Conservation (phyloP, 2,329 filamentous ascomycete genomes). For the Trichoderma gracile region DNA sequence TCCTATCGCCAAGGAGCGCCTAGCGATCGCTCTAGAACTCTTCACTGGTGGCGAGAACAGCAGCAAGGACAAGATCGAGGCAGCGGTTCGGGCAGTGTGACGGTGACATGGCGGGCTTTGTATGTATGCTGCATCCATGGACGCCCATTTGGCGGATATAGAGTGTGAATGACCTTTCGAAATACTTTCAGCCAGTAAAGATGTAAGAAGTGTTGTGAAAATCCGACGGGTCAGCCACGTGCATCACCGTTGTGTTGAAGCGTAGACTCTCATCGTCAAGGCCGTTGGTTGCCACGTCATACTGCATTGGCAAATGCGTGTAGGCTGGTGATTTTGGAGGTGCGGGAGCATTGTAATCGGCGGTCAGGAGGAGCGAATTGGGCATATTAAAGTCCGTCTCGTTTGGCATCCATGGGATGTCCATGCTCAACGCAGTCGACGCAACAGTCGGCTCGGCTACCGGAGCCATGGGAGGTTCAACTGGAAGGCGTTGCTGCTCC, state of each 20-base stretch:
- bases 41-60: constrained; percentile 44
- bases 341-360: neutral
- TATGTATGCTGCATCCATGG: neutral
- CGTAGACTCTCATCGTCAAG: neutral
- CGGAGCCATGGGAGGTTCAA: neutral
- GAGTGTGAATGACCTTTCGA: neutral
- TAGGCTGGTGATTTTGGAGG: constrained; percentile 1
- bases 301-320: constrained; percentile 7
- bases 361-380: neutral
- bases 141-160: neutral
- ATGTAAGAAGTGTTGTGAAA: constrained; percentile 7
- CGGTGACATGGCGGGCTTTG: neutral
- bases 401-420: constrained; percentile 14
- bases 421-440: neutral
- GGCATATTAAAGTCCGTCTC: constrained; percentile 6
- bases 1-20: constrained; percentile 39
- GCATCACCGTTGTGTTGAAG: constrained; percentile 6
- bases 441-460: neutral
- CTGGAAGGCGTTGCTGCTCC: neutral
- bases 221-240: constrained; percentile 8
- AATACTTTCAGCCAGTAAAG: constrained; percentile 1
- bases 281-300: neutral
- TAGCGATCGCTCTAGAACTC: constrained; percentile 44
- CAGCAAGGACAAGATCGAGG: constrained; percentile 43
- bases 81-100: constrained; percentile 28